Evolutionary conservation across 495 filamentous ascomycete species (phyloP), one percentile per base, ranked within the genome.

Genomic region (Glonium stellatum): DNA sequence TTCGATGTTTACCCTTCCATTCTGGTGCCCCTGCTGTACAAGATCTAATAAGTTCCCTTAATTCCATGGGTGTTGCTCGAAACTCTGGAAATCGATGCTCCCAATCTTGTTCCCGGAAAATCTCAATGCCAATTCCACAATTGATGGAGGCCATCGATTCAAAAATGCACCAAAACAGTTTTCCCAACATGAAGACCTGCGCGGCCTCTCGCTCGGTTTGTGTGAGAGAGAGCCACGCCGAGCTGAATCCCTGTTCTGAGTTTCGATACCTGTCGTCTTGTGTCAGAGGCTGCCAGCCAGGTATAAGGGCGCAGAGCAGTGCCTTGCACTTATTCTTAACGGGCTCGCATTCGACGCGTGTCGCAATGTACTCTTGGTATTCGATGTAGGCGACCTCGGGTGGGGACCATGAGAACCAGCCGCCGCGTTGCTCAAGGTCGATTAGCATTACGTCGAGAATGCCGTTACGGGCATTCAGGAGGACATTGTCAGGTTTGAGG

Each of bases 401-500:
- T 2, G 41, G 41, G 4, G 41, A 46, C 41, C 41, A 46, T 3
- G 41, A 46, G 41, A n/a, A 46, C 41, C 41, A 46, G 4, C 41
- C 41, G 41, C 41, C 41, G 41, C 41, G 41, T 10, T 46, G 41
- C 41, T 46, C 41, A 21, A 46, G 41, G 19, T 46, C 41, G 19
- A 46, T 46, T n/a, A 46, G 41, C 41, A 10, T 46, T 15, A 10
- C 41, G 19, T 46, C 3, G 19, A 2, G 41, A 46, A 15, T 21
- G 4, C 19, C 41, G 19, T 15, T 10, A 21, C 9, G 15, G 19
- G 41, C 4, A 15, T 4, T n/a, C 15, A 46, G 41, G 41, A 37
- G 49, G 11, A 76, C 61, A 55, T 75, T 73, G 61, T 74, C 71
- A 0, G 68, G 73, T 50, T 73, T 74, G 19, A 76, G 41, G 52